These are phyloP conservation scores for Takakia lepidozioides DNA, from an alignment of 225 moss, liverwort and hornwort species.

Conservation along the genomic window DNA sequence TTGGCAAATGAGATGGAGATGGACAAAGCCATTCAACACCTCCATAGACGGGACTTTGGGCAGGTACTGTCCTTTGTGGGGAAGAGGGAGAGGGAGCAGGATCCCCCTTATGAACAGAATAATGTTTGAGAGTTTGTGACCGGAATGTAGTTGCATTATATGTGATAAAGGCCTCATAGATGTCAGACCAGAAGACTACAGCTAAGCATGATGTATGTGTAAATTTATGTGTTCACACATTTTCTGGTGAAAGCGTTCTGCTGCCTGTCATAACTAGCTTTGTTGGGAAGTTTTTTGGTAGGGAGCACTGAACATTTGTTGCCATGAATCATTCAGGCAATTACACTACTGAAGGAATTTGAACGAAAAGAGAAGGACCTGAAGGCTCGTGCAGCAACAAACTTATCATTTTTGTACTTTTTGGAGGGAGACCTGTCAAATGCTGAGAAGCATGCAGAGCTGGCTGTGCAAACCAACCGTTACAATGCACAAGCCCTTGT, in stretches of 20 bases:
- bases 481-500: conserved; percentile 83
- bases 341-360: conserved; percentile 68
- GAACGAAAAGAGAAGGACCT: conserved; percentile 81
- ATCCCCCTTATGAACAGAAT: too few relatives aligned
- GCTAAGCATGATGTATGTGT: too few relatives aligned
- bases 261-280: too few relatives aligned
- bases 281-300: too few relatives aligned
- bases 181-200: too few relatives aligned
- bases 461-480: conserved; percentile 69
- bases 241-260: too few relatives aligned
- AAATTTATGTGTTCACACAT: too few relatives aligned
- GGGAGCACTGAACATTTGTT: too few relatives aligned
- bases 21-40: conserved; percentile 83
- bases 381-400: conserved; percentile 85
- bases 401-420: conserved; percentile 85
- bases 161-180: too few relatives aligned
- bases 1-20: conserved; percentile 88
- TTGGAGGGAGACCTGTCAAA: conserved; percentile 69
- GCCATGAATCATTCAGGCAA: too few relatives aligned
- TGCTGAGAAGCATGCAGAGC: conserved; percentile 79
- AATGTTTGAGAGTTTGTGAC: too few relatives aligned
- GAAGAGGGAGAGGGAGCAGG: background rate
- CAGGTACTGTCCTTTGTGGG: conserved; percentile 28
- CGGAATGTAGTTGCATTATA: too few relatives aligned
- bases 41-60: conserved; percentile 58